Percentiles rank a stretch among this genome's conserved stretches.
Conservation (phyloP, 169 alveolate genomes). For the Eimeria necatrix region DNA sequence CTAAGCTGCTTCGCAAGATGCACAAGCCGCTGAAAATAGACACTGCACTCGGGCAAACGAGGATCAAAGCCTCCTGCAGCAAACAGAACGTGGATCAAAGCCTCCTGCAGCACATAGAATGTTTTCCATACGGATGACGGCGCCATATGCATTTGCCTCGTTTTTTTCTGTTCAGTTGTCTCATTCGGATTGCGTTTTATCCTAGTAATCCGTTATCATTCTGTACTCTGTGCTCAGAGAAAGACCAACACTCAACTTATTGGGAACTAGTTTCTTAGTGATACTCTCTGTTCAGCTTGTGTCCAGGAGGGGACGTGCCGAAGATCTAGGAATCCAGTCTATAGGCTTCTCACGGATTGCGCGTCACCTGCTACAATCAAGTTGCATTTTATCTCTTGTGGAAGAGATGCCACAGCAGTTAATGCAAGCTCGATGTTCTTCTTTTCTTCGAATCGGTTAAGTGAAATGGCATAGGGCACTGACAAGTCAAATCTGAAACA, state of each 20-base stretch:
- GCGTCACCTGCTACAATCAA: conserved; percentile 74
- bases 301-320: too few relatives aligned
- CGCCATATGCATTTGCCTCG: too few relatives aligned
- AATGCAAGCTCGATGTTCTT: conserved; percentile 94
- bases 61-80: conserved; percentile 69
- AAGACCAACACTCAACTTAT: too few relatives aligned
- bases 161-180: too few relatives aligned
- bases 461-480: conserved; percentile 52
- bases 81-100: conserved; percentile 37
- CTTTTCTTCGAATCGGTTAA: conserved; percentile 94
- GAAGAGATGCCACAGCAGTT: conserved; percentile 87
- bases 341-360: neutral
- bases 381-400: conserved; percentile 62
- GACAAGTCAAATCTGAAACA: conserved; percentile 44
- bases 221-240: too few relatives aligned
- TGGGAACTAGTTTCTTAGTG: too few relatives aligned
- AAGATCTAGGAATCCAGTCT: too few relatives aligned
- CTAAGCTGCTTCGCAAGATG: conserved; percentile 76
- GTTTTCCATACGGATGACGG: neutral
- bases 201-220: too few relatives aligned
- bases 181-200: too few relatives aligned
- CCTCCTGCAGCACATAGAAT: conserved; percentile 66
- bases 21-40: conserved; percentile 62
- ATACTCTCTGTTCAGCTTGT: too few relatives aligned
- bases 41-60: conserved; percentile 39